Percentiles rank a stretch among this genome's conserved stretches.
Conservation (phyloP, 1,284 basidiomycete genomes). For the Moesziomyces parantarcticus region DNA sequence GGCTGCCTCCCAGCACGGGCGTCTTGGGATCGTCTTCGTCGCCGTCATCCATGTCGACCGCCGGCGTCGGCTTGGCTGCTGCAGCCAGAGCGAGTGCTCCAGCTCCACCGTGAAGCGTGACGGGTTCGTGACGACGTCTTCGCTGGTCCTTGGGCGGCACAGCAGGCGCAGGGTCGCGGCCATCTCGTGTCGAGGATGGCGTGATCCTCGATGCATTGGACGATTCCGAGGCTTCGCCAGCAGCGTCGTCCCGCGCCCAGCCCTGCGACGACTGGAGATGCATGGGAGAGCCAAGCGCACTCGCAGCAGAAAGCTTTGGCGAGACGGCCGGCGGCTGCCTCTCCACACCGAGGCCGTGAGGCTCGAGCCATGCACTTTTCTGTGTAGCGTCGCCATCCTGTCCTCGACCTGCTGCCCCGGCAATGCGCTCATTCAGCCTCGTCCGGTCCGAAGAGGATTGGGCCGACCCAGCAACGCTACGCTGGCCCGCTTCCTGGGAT, state of each 20-base stretch:
- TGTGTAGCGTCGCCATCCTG: slow-evolving; percentile 1
- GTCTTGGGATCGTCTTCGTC: slow-evolving; percentile 43
- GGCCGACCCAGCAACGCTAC: slow-evolving; percentile 2
- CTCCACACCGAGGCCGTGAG: slow-evolving; percentile 3
- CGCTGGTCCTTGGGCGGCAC: slow-evolving; percentile 27
- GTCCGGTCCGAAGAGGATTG: slow-evolving; percentile 13
- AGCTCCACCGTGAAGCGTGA: slow-evolving; percentile 1
- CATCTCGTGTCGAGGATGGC: background rate
- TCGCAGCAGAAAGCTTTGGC: background rate
- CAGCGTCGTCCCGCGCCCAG: background rate
- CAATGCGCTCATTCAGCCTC: background rate
- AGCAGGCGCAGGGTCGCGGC: slow-evolving; percentile 1
- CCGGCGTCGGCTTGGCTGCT: background rate
- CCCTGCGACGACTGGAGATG: background rate
- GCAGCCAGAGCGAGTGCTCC: background rate
- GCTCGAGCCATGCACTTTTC: slow-evolving; percentile 2
- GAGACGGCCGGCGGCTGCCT: slow-evolving; percentile 1
- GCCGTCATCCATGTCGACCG: slow-evolving; percentile 9
- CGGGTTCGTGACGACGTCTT: slow-evolving; percentile 21
- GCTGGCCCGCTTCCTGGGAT: slow-evolving; percentile 17
- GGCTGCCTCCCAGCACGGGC: slow-evolving; percentile 19
- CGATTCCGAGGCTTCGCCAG: background rate
- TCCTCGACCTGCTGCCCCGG: no score
- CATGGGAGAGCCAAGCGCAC: slow-evolving; percentile 11
- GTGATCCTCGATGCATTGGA: no score